A percentile compares a stretch with the other conserved stretches of the same genome.
phyloP scores from a whole-genome alignment of 345 rosid species.

The Linum usitatissimum region DNA sequence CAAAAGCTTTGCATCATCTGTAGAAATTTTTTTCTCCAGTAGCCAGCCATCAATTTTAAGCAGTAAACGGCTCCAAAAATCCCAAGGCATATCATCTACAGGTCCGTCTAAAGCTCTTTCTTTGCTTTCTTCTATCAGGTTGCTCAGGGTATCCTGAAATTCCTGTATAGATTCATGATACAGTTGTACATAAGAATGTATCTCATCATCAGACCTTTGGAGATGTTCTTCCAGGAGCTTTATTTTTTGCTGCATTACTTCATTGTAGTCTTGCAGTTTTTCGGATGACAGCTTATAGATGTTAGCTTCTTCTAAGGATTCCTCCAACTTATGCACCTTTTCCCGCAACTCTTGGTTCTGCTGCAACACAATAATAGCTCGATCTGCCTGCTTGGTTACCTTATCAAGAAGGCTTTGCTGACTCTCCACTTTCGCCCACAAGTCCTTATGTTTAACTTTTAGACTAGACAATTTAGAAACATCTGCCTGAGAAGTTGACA shows the following conservation, averaged over 20 bases:
- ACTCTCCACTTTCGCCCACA: constrained; percentile 62
- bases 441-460: constrained; percentile 40
- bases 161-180: constrained; percentile 85
- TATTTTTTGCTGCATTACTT: constrained; percentile 81
- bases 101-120: constrained; percentile 49
- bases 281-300: constrained; percentile 63
- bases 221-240: constrained; percentile 72
- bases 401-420: constrained; percentile 54
- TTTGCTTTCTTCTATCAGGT: constrained; percentile 67
- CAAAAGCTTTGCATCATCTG: constrained; percentile 49
- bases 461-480: too few species aligned
- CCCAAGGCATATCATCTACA: constrained; percentile 75
- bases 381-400: constrained; percentile 77
- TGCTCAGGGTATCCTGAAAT: constrained; percentile 73
- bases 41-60: constrained; percentile 89
- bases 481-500: constrained; percentile 58
- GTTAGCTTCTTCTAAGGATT: constrained; percentile 62
- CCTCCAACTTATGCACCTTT: constrained; percentile 78
- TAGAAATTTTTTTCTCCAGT: constrained; percentile 71
- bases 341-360: constrained; percentile 70
- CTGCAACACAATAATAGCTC: constrained; percentile 60
- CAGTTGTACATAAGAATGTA: constrained; percentile 54
- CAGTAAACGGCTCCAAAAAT: constrained; percentile 81
- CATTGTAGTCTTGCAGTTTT: constrained; percentile 61
- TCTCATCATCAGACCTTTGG: constrained; percentile 79